A percentile compares a stretch with the other conserved stretches of the same genome.
Conservation (phyloP, 202 grass and related monocot species). For the Zoysia matrella region DNA sequence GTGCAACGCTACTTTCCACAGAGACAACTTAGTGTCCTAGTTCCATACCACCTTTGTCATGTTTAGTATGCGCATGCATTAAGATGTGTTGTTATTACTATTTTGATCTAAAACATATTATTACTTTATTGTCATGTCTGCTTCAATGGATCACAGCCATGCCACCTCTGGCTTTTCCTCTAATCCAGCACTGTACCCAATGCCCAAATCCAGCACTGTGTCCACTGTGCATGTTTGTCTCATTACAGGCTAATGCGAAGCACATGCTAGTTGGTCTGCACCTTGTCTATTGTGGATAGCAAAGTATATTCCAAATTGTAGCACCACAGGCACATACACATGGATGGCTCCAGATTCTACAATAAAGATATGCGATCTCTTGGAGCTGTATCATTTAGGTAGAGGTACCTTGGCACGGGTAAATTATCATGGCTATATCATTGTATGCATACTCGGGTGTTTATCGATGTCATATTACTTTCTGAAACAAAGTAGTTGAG, state of each 20-base stretch:
- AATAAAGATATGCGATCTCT: slow-evolving; percentile 48
- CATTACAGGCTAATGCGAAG: slow-evolving; percentile 42
- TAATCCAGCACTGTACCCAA: slow-evolving; percentile 16
- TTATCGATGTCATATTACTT: slow-evolving; percentile 35
- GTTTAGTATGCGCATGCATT: slow-evolving; percentile 10
- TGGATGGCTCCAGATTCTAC: slow-evolving; percentile 71
- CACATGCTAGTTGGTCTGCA: slow-evolving; percentile 57
- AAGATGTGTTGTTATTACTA: slow-evolving; percentile 18
- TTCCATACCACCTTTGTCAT: slow-evolving; percentile 3
- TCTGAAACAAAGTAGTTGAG: slow-evolving; percentile 13
- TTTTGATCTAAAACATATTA: slow-evolving; percentile 14
- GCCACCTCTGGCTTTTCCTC: slow-evolving; percentile 1
- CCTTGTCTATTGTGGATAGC: slow-evolving; percentile 51
- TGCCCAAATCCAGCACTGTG: slow-evolving; percentile 29
- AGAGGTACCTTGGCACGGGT: slow-evolving; percentile 2
- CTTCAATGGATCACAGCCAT: slow-evolving; percentile 36
- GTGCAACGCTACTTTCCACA: slow-evolving; percentile 38
- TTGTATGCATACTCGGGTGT: slow-evolving; percentile 10
- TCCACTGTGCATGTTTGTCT: slow-evolving; percentile 22
- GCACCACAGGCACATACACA: slow-evolving; percentile 61
- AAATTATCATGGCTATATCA: slow-evolving; percentile 30
- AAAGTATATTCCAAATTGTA: slow-evolving; percentile 55
- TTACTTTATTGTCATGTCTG: slow-evolving; percentile 16
- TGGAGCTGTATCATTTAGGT: slow-evolving; percentile 38
- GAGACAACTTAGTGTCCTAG: slow-evolving; percentile 26